Percentiles rank a stretch among this genome's conserved stretches.
Evolutionary conservation across 164 flowering plant species (phyloP).

Genomic region (Nymphaea colorata): DNA sequence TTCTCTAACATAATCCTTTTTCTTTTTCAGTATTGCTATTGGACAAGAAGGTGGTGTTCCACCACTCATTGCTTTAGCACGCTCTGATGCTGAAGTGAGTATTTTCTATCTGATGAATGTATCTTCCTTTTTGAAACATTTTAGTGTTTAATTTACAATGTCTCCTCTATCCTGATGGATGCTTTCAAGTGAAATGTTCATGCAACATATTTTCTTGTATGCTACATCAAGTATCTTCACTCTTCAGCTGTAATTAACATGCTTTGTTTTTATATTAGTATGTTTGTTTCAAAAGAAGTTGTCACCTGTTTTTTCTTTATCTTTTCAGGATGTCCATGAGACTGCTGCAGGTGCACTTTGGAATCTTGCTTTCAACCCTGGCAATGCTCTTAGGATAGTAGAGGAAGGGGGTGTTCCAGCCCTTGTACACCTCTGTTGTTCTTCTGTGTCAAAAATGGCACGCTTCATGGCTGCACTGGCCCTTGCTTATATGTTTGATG

Average conservation of each 20-base stretch:
- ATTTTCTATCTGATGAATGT: not conserved
- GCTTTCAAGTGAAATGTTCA: not conserved
- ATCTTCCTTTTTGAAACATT: not conserved
- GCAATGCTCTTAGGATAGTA: constrained; percentile 92
- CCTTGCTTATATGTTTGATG: constrained; percentile 96
- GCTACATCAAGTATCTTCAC: too few species aligned
- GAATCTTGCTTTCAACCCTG: constrained; percentile 96
- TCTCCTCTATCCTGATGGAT: not conserved
- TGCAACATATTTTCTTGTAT: too few species aligned
- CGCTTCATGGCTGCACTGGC: constrained; percentile 99
- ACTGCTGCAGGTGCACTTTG: constrained; percentile 99
- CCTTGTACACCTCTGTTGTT: constrained; percentile 74
- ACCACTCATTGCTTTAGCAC: constrained; percentile 83
- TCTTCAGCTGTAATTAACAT: not conserved
- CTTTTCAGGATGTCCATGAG: constrained; percentile 84
- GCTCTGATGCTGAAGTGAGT: constrained; percentile 82
- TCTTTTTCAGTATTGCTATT: constrained; percentile 68
- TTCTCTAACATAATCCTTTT: not conserved
- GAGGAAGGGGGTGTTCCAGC: constrained; percentile 98
- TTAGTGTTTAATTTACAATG: not conserved
- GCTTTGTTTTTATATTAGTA: not conserved
- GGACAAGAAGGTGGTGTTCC: constrained; percentile 97
- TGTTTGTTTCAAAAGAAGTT: too few species aligned
- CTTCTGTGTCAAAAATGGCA: constrained; percentile 93
- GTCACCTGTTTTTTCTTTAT: too few species aligned